These are phyloP conservation scores for Geosiphon pyriformis DNA, from an alignment of 192 early-diverging fungal species.

Conservation along the genomic window DNA sequence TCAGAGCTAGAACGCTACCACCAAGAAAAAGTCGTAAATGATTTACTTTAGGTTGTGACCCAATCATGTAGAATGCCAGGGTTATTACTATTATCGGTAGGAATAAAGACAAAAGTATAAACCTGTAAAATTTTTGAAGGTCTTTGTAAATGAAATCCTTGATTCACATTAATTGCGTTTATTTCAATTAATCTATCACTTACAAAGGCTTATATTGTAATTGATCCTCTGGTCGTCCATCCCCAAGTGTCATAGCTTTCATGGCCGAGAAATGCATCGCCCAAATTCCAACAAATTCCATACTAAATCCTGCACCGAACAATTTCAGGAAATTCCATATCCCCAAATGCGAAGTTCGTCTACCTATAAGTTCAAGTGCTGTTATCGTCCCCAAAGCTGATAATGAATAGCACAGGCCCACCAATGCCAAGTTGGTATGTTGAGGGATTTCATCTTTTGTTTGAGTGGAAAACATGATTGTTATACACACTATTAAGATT, in stretches of 20 bases:
- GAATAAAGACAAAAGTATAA: constrained; percentile 29
- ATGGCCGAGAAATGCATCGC: constrained; percentile 43
- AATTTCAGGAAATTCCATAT: constrained; percentile 31
- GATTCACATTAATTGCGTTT: not conserved
- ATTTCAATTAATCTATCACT: not conserved
- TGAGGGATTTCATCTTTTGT: no score
- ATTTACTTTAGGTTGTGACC: constrained; percentile 31
- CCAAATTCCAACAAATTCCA: constrained; percentile 42
- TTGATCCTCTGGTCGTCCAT: constrained; percentile 4
- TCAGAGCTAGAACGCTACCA: constrained; percentile 33
- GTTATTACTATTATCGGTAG: constrained; percentile 31
- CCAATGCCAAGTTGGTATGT: no score
- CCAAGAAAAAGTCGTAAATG: constrained; percentile 30
- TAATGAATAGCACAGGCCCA: no score
- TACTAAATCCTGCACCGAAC: constrained; percentile 31
- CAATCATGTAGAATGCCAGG: constrained; percentile 30
- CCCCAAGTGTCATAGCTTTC: constrained; percentile 25
- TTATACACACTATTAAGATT: no score
- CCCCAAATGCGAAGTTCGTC: constrained; percentile 29
- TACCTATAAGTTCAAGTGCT: constrained; percentile 34
- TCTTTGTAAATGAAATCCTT: no score
- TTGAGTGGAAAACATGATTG: no score
- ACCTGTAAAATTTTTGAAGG: constrained; percentile 22
- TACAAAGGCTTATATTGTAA: not conserved
- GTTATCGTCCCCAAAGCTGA: constrained; percentile 37